Conservation (phyloP, 2,329 filamentous ascomycete genomes). For the Monosporascus sp. region DNA sequence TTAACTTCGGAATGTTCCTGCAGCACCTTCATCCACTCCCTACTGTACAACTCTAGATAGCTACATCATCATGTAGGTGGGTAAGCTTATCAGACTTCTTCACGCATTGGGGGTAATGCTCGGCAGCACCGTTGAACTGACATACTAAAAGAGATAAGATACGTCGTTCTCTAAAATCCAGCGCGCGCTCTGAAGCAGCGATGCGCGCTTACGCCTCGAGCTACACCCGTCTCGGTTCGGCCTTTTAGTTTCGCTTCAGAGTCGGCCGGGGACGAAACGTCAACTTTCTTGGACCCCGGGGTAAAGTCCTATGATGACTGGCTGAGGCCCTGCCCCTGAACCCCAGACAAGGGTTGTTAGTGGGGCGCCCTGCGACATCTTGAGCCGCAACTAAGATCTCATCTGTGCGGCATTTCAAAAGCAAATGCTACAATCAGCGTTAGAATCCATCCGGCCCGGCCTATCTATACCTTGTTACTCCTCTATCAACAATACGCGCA, state of each 20-base stretch:
- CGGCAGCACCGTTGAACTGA: too few species aligned
- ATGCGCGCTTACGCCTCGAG: neutral
- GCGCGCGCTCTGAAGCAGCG: neutral
- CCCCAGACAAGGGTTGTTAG: slow-evolving; percentile 10
- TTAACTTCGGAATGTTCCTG: too few species aligned
- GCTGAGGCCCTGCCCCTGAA: slow-evolving; percentile 1
- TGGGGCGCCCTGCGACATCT: slow-evolving; percentile 27
- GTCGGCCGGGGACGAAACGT: slow-evolving; percentile 32
- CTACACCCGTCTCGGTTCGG: neutral
- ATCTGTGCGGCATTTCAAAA: neutral
- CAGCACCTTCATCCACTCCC: too few species aligned
- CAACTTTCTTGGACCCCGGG: slow-evolving; percentile 25
- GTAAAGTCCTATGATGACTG: slow-evolving; percentile 14
- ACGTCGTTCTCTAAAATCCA: neutral
- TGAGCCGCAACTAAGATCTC: slow-evolving; percentile 24
- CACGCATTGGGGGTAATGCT: too few species aligned
- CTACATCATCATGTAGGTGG: too few species aligned
- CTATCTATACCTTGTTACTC: too few species aligned
- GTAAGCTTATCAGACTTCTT: too few species aligned
- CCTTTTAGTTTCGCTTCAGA: slow-evolving; percentile 31
- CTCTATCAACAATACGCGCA: too few species aligned
- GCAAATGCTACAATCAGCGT: too few species aligned
- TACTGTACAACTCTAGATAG: too few species aligned
- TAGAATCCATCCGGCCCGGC: too few species aligned
- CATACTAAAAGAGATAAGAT: neutral